Evolutionary conservation across 768 basidiomycete genomes (phyloP).

Genomic region (Kondoa subrosea): DNA sequence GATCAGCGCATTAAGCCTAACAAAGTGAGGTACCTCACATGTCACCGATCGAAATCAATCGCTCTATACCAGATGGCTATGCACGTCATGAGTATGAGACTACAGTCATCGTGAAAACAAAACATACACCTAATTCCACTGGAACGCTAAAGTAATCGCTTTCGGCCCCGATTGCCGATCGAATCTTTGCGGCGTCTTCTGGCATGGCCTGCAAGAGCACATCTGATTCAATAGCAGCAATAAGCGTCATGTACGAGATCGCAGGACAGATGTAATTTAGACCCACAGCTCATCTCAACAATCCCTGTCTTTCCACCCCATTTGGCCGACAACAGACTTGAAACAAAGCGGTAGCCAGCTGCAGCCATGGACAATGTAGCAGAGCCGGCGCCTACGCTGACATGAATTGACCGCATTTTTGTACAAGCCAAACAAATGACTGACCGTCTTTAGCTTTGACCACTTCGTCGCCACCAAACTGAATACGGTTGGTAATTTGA

Average conservation of each 20-base stretch:
- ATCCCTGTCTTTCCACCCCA: slow-evolving; percentile 77
- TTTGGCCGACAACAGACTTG: slow-evolving; percentile 62
- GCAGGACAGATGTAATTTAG: neutral
- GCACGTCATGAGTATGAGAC: slow-evolving; percentile 5
- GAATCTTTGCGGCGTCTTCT: slow-evolving; percentile 53
- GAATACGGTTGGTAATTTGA: slow-evolving; percentile 62
- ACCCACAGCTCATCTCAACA: slow-evolving; percentile 31
- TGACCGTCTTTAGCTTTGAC: slow-evolving; percentile 84
- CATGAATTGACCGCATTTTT: no score
- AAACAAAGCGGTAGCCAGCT: slow-evolving; percentile 48
- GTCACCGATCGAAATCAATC: slow-evolving; percentile 62
- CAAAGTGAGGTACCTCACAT: slow-evolving; percentile 30
- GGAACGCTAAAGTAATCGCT: slow-evolving; percentile 77
- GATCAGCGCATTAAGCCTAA: neutral
- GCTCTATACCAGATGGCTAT: slow-evolving; percentile 64
- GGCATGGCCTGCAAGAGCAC: slow-evolving; percentile 60
- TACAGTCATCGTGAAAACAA: slow-evolving; percentile 7
- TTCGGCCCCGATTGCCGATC: slow-evolving; percentile 55
- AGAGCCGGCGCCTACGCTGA: slow-evolving; percentile 54
- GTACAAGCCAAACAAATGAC: neutral
- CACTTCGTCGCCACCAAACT: slow-evolving; percentile 93
- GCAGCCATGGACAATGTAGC: slow-evolving; percentile 85
- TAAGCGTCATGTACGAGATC: neutral
- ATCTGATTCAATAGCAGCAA: slow-evolving; percentile 45
- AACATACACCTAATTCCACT: slow-evolving; percentile 66